Conservation (phyloP, 2,329 filamentous ascomycete species). For the Pezicula radicicola region DNA sequence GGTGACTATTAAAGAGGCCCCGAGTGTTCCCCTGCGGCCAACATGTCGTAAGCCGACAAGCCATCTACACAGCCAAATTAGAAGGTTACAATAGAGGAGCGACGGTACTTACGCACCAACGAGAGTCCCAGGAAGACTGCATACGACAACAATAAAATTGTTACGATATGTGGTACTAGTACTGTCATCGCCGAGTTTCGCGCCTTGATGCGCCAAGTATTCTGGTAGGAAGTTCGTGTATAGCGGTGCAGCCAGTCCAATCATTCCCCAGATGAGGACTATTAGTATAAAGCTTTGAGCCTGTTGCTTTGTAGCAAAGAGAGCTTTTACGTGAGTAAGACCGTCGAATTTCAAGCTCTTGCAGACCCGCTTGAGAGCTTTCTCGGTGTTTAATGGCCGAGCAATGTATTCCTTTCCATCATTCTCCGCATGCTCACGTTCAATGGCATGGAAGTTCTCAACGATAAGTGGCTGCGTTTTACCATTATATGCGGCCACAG, state of each 20-base stretch:
- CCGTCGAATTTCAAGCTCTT: constrained; percentile 48
- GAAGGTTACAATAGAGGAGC: too few relatives aligned
- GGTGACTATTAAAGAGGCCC: constrained; percentile 43
- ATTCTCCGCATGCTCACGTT: constrained; percentile 25
- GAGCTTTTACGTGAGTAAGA: constrained; percentile 36
- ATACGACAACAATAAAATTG: constrained; percentile 50
- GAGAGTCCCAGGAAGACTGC: constrained; percentile 56
- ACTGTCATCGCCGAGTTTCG: constrained; percentile 4
- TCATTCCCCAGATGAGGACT: constrained; percentile 54
- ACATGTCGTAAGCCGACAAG: constrained; percentile 48
- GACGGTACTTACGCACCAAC: constrained; percentile 31
- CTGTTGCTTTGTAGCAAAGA: constrained; percentile 50
- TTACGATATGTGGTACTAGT: constrained; percentile 45
- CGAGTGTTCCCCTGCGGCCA: constrained; percentile 51
- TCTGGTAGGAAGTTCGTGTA: constrained; percentile 47
- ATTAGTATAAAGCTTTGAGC: constrained; percentile 52
- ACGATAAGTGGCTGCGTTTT: constrained; percentile 69
- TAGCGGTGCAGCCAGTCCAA: constrained; percentile 54
- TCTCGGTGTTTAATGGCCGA: not conserved
- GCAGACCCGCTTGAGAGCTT: constrained; percentile 42
- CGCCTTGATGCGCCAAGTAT: constrained; percentile 26
- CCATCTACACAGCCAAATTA: constrained; percentile 30
- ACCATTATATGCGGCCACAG: constrained; percentile 67
- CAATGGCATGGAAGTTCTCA: constrained; percentile 22
- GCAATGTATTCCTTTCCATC: constrained; percentile 8